A percentile compares a stretch with the other conserved stretches of the same genome.
Evolutionary conservation across 495 filamentous ascomycete species (phyloP).

Genomic region (Evernia prunastri): DNA sequence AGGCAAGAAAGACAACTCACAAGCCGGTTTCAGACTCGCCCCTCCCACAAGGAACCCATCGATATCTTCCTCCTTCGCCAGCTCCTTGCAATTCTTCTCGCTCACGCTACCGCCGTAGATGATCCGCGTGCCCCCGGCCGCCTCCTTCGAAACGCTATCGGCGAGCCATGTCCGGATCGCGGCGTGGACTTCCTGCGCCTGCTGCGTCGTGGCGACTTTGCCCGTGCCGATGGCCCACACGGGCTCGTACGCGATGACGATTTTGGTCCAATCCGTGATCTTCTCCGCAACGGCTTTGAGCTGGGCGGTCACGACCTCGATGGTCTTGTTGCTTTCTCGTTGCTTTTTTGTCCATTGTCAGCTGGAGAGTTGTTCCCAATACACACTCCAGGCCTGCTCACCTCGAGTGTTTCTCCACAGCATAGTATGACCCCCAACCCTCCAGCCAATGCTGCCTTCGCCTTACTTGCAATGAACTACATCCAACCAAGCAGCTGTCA

Average conservation of each 20-base stretch:
- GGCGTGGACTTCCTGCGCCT: slow-evolving; percentile 92
- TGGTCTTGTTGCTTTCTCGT: slow-evolving; percentile 78
- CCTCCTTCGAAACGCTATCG: slow-evolving; percentile 61
- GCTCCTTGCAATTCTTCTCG: slow-evolving; percentile 95
- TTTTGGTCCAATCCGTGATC: slow-evolving; percentile 79
- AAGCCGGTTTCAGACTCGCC: slow-evolving; percentile 96
- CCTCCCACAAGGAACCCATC: slow-evolving; percentile 98
- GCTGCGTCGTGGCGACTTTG: slow-evolving; percentile 88
- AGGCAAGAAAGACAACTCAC: slow-evolving; percentile 48
- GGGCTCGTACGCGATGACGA: slow-evolving; percentile 97
- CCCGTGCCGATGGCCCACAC: slow-evolving; percentile 99
- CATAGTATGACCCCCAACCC: slow-evolving; percentile 90
- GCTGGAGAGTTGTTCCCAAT: background rate
- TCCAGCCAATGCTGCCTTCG: slow-evolving; percentile 79
- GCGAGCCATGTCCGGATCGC: slow-evolving; percentile 86
- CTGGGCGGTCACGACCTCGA: slow-evolving; percentile 81
- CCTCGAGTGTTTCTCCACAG: slow-evolving; percentile 87
- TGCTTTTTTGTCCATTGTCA: slow-evolving; percentile 47
- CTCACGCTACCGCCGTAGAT: slow-evolving; percentile 95
- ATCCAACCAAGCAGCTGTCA: background rate
- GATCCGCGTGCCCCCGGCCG: slow-evolving; percentile 73
- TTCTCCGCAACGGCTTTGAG: slow-evolving; percentile 61
- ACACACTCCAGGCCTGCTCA: slow-evolving; percentile 26
- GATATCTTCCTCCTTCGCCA: slow-evolving; percentile 86
- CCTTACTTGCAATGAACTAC: slow-evolving; percentile 82